Evolutionary conservation across 176 grass and related monocot genomes (phyloP).

Genomic region (Musa beccarii): DNA sequence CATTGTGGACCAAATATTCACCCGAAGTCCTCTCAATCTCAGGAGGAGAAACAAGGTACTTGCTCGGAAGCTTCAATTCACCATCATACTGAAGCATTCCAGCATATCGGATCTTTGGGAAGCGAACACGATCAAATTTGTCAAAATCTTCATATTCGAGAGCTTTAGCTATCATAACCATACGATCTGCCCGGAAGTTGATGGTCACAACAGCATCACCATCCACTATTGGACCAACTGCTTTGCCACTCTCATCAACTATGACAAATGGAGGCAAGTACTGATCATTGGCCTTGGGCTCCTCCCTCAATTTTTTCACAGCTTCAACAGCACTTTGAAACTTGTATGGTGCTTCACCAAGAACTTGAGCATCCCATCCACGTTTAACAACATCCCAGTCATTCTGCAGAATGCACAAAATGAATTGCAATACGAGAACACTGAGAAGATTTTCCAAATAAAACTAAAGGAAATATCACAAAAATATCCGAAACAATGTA

Average conservation of each 20-base stretch:
- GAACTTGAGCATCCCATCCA: conserved; percentile 96
- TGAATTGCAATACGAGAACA: not conserved
- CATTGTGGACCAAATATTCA: conserved; percentile 98
- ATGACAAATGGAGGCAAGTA: conserved; percentile 93
- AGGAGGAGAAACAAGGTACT: conserved; percentile 80
- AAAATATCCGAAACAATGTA: not conserved
- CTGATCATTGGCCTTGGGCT: conserved; percentile 64
- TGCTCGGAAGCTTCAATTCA: conserved; percentile 68
- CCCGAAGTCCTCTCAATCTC: conserved; percentile 95
- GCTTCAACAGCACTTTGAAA: conserved; percentile 77
- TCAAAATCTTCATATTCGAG: conserved; percentile 89
- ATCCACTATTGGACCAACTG: conserved; percentile 83
- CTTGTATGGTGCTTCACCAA: conserved; percentile 91
- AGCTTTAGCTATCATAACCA: conserved; percentile 88
- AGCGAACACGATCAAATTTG: conserved; percentile 80
- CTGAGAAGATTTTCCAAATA: not conserved
- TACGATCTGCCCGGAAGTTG: conserved; percentile 95
- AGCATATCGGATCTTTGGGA: conserved; percentile 82
- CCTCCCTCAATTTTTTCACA: conserved; percentile 74
- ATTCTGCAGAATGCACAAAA: conserved; percentile 43
- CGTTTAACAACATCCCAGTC: conserved; percentile 93
- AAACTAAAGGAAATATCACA: not conserved
- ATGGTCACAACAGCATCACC: conserved; percentile 95
- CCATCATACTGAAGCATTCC: conserved; percentile 99
- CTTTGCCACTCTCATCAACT: conserved; percentile 70